phyloP scores from a whole-genome alignment of 352 stramenopile genomes.

The Globisporangium irregulare region DNA sequence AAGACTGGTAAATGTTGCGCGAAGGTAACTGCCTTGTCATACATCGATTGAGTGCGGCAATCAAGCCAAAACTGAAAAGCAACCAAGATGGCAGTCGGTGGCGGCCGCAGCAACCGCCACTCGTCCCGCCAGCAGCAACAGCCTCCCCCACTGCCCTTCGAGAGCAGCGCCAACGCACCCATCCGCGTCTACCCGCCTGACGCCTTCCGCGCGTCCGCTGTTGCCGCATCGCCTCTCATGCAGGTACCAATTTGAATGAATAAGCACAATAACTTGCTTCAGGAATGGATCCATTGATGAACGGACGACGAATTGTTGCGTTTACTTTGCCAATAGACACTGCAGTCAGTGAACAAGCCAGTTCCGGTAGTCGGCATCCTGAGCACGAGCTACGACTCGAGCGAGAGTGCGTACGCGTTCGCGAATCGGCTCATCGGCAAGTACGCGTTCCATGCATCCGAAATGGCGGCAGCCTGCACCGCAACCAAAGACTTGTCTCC shows the following conservation, averaged over 20 bases:
- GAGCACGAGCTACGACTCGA: constrained; percentile 33
- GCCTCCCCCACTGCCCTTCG: constrained; percentile 24
- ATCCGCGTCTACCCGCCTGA: constrained; percentile 59
- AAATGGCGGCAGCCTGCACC: constrained; percentile 5
- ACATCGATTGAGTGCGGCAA: too few relatives aligned
- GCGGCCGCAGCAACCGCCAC: constrained; percentile 1
- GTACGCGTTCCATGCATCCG: constrained; percentile 38
- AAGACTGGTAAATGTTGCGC: neutral
- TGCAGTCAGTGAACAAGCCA: constrained; percentile 34
- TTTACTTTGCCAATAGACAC: constrained; percentile 27
- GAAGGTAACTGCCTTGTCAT: neutral
- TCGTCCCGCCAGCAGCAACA: constrained; percentile 8
- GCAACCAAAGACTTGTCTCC: constrained; percentile 19
- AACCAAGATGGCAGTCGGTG: constrained; percentile 3
- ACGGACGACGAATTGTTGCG: neutral
- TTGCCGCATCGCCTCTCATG: constrained; percentile 14
- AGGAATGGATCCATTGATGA: neutral
- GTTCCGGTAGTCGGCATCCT: constrained; percentile 53
- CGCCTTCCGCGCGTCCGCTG: constrained; percentile 14
- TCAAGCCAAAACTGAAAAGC: neutral
- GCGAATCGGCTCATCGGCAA: constrained; percentile 64
- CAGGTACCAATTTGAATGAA: constrained; percentile 10
- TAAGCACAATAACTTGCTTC: neutral
- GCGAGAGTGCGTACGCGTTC: constrained; percentile 37
- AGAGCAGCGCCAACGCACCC: constrained; percentile 35